Evolutionary conservation across 139 green algal species (phyloP), one percentile per base, ranked within the genome.

Genomic region (Monoraphidium neglectum): DNA sequence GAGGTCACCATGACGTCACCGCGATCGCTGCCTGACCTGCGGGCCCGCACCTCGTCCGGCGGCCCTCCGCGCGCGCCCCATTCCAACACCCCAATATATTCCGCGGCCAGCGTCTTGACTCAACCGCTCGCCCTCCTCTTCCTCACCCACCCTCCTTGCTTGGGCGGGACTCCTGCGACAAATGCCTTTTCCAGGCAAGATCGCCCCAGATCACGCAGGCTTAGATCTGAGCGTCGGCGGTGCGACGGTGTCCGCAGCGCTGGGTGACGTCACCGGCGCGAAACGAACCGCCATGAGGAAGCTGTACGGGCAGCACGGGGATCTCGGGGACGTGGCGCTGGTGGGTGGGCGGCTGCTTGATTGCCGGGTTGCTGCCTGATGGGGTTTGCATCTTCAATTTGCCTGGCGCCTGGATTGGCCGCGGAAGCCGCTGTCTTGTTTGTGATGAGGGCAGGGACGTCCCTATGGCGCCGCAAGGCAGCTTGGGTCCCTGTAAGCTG

Each of bases 281-380:
- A 79, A 61, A 21, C 49, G 72, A 15, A 67, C 53, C 13, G 84
- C 81, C 26, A 76, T 97, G 74, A 82, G 84, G 18, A 73, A 90
- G 49, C 68, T 98, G 83, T 96, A 98, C 77, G 77, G 67, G 3
- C 15, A 84, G 33, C 40, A 89, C 10, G 94, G 94, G 0, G 94
- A 98, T 67, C 65, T 97, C 38, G 94, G 94, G 0, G 93, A 97
- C 76, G 90, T 96, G 35, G 92, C 91, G 0, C 68, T 87, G 78
- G 80, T 87, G 77, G 0, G 77, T 3, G 10, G 6, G 2, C n/a
- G 40, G n/a, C n/a, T n/a, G n/a, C n/a, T n/a, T n/a, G n/a, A n/a
- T n/a, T n/a, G n/a, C n/a, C n/a, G n/a, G n/a, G n/a, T n/a, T n/a
- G n/a, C n/a, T n/a, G n/a, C n/a, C n/a, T n/a, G n/a, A n/a, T n/a